Evolutionary conservation across 768 basidiomycete genomes (phyloP), one percentile per base, ranked within the genome.

Genomic region (Megacollybia marginata): DNA sequence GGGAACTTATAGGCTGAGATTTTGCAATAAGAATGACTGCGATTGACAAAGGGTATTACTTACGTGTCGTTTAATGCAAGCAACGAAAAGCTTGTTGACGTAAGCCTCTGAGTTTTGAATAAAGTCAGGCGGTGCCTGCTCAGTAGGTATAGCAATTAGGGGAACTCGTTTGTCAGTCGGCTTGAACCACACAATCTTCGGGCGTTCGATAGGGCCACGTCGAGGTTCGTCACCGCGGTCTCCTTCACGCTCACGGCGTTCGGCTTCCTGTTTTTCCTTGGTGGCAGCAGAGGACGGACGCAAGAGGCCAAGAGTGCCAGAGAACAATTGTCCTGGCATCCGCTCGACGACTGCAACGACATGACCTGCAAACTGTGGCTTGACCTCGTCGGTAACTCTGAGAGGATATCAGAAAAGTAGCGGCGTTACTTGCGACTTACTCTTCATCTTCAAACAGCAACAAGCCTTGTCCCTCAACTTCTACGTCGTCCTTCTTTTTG

Each of bases 131-230:
- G 96, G 96, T 0, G 96, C 95, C 67, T 99, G 96, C 61, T 99
- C 96, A 7, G 96, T 98, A 8, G 94, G 95, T 54, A 99, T 99
- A 49, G 96, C 96, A 60, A 99, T 97, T 38, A 98, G 77, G 42
- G 96, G 96, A 1, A 99, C 96, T 50, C 96, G 89, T 67, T 99
- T 99, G 73, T 97, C 94, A 23, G 95, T 97, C 4, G 96, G 96
- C 71, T 97, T 95, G 78, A 99, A 98, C 96, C 96, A 99, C 43
- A 99, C 94, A 55, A 99, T 99, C 76, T 97, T 98, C 54, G 95
- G 95, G 36, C 94, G 84, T 64, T 93, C 91, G 42, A 87, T 82
- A 1, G 83, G 82, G 28, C 73, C 75, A 42, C 86, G 84, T 58
- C 85, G 78, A 28, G 86, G 86, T 62, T 92, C 89, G 51, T 90